Evolutionary conservation across 345 rosid genomes (phyloP), one percentile per base, ranked within the genome.

Genomic region (Salix suchowensis): DNA sequence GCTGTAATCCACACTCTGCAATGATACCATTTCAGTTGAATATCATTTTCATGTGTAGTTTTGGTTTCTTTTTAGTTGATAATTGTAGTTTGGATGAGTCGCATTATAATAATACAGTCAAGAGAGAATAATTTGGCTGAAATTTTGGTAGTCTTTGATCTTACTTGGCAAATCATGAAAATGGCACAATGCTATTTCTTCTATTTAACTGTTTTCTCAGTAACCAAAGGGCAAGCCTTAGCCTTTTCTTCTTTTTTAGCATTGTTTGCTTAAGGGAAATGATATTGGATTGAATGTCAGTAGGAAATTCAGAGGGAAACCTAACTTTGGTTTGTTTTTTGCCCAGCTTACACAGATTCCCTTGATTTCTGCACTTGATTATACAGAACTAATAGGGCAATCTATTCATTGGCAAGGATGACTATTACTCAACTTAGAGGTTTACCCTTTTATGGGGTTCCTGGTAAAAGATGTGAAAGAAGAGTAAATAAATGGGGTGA

Each of bases 331-430:
- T 74, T 24, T 77, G n/a, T 44, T 77, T 24, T 55, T 44, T 71
- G 44, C 16, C 34, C n/a, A 58, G 7, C 18, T 65, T 55, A 13
- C 55, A 58, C 15, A 46, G 39, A 52, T 68, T 39, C 1, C 50
- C 30, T 3, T 37, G 58, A 44, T 58, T 36, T 62, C 50, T 30
- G 42, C 8, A 9, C 23, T 26, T 50, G 37, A 3, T 11, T 42
- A 10, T 52, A 48, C 23, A 19, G 75, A n/a, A 37, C 42, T 23
- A 37, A 23, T 32, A 76, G 78, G 60, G 19, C 44, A 52, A 68
- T 70, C 58, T 46, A 39, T 61, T 71, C 46, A 60, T 60, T 48
- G 34, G 72, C 68, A 76, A 67, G 40, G 44, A 76, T 79, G 82
- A 13, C 58, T 6, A 75, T 69, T 28, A 36, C 64, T 54, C 80